phyloP scores from a whole-genome alignment of 176 grass and related monocot genomes.

The Canna indica region DNA sequence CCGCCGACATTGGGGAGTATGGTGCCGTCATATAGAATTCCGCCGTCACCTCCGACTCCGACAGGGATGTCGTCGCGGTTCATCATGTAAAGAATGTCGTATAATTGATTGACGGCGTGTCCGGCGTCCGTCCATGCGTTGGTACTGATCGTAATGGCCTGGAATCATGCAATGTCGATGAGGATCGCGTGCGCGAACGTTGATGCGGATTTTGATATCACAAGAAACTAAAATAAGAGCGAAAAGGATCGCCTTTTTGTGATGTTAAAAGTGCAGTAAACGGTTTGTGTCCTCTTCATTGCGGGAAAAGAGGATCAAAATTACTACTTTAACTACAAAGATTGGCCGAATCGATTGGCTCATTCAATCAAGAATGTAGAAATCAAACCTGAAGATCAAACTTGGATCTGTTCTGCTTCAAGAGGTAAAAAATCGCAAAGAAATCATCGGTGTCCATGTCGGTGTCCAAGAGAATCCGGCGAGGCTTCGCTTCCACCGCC shows the following conservation, averaged over 20 bases:
- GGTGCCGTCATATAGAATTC: constrained; percentile 50
- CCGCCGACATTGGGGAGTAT: constrained; percentile 65
- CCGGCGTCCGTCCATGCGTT: constrained; percentile 66
- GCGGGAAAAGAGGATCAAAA: too few relatives aligned
- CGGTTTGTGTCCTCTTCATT: too few relatives aligned
- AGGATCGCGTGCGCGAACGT: too few relatives aligned
- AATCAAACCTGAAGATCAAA: constrained; percentile 63
- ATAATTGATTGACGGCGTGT: constrained; percentile 70
- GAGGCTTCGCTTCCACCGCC: background rate
- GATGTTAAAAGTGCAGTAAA: too few relatives aligned
- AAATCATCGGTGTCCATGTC: constrained; percentile 76
- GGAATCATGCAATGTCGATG: constrained; percentile 1
- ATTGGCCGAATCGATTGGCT: background rate
- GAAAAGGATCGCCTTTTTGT: too few relatives aligned
- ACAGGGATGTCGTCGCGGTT: constrained; percentile 58
- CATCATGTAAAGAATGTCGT: constrained; percentile 92
- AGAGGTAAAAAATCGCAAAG: constrained; percentile 64
- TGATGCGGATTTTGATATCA: background rate
- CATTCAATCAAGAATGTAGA: background rate
- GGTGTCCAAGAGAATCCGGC: constrained; percentile 57
- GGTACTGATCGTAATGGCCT: constrained; percentile 55
- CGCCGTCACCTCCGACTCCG: constrained; percentile 73
- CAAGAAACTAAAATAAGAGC: too few relatives aligned
- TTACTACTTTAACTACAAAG: background rate
- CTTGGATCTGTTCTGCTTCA: constrained; percentile 74